Evolutionary conservation across 2,329 filamentous ascomycete genomes (phyloP).

Genomic region (Colletotrichum brevisporum): DNA sequence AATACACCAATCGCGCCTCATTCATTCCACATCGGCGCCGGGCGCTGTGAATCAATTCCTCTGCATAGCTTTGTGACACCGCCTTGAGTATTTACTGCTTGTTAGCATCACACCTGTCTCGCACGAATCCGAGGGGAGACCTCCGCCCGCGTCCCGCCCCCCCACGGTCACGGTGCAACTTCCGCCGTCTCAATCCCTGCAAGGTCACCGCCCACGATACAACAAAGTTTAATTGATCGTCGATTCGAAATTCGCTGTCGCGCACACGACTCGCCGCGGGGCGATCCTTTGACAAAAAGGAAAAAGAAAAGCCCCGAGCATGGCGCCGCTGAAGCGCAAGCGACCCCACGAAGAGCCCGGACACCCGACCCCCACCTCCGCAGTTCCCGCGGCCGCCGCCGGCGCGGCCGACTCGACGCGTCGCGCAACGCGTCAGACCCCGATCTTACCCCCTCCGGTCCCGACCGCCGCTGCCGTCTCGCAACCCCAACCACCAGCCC

Average conservation of each 20-base stretch:
- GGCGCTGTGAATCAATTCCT: conserved; percentile 15
- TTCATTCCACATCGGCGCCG: conserved; percentile 20
- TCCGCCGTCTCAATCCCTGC: conserved; percentile 21
- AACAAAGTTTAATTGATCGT: conserved; percentile 35
- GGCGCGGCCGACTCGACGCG: conserved; percentile 47
- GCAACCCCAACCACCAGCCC: conserved; percentile 37
- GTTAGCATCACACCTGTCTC: conserved; percentile 6
- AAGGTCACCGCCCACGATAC: conserved; percentile 29
- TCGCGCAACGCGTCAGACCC: conserved; percentile 57
- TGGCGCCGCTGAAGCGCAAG: conserved; percentile 55
- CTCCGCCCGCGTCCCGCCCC: background rate
- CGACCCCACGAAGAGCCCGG: conserved; percentile 47
- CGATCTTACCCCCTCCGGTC: conserved; percentile 51
- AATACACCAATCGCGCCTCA: conserved; percentile 20
- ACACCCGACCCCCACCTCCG: conserved; percentile 36
- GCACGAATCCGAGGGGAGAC: background rate
- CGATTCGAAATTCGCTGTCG: conserved; percentile 1
- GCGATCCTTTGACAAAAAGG: background rate
- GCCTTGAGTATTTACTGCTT: background rate
- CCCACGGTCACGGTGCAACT: background rate
- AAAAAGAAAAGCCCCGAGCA: conserved; percentile 21
- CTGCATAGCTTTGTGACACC: conserved; percentile 10
- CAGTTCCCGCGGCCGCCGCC: conserved; percentile 31
- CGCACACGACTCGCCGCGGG: conserved; percentile 2
- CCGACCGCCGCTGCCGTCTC: conserved; percentile 43